Conservation (phyloP, 1,284 basidiomycete species). For the Porodaedalea pini region DNA sequence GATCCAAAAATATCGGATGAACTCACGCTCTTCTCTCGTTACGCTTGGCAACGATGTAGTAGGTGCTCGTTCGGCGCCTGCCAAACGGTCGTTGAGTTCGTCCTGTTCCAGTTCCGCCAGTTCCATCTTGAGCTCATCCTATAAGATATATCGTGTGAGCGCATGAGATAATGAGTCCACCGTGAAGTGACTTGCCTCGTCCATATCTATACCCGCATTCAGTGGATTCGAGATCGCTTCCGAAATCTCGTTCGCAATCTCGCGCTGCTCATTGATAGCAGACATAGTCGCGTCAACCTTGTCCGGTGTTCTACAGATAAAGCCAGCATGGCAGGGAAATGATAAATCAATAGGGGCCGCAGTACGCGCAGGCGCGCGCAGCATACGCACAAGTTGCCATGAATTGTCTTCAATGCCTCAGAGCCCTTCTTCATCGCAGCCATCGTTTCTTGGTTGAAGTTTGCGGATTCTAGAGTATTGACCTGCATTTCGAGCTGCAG, state of each 20-base stretch:
- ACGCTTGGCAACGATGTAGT: slow-evolving; percentile 73
- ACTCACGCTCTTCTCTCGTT: slow-evolving; percentile 57
- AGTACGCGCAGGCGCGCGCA: slow-evolving; percentile 11
- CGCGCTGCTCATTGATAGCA: slow-evolving; percentile 88
- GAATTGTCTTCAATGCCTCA: slow-evolving; percentile 88
- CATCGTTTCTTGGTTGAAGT: slow-evolving; percentile 99
- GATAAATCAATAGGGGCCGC: slow-evolving; percentile 15
- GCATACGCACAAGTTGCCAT: slow-evolving; percentile 79
- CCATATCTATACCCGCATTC: slow-evolving; percentile 60
- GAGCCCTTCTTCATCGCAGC: slow-evolving; percentile 96
- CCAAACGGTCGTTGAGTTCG: slow-evolving; percentile 83
- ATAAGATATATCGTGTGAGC: slow-evolving; percentile 20
- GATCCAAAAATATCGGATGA: slow-evolving; percentile 13
- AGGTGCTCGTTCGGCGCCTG: slow-evolving; percentile 88
- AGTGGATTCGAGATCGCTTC: slow-evolving; percentile 87
- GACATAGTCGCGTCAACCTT: slow-evolving; percentile 94
- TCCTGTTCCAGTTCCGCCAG: slow-evolving; percentile 92
- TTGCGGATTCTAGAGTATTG: slow-evolving; percentile 96
- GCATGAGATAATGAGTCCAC: slow-evolving; percentile 10
- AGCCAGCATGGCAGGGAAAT: not conserved
- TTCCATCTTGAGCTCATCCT: slow-evolving; percentile 84
- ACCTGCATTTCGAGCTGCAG: slow-evolving; percentile 96
- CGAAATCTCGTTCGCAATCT: slow-evolving; percentile 92
- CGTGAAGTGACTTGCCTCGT: slow-evolving; percentile 58
- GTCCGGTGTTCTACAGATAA: slow-evolving; percentile 69